Evolutionary conservation across 2,329 filamentous ascomycete species (phyloP).

Genomic region (Microcyclospora pomicola): DNA sequence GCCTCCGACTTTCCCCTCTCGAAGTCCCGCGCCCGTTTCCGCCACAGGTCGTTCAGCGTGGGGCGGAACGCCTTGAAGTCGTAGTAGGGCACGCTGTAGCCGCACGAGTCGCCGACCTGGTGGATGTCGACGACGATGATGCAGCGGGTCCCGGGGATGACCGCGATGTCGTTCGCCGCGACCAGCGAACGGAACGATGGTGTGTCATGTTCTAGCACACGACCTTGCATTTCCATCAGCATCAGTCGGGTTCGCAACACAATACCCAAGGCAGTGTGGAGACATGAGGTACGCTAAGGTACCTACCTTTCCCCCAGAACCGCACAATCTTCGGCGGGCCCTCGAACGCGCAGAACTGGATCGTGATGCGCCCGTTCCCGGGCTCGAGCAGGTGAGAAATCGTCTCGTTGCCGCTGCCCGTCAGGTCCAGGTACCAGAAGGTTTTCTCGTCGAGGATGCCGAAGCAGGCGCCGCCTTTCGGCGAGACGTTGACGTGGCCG

Average conservation of each 20-base stretch:
- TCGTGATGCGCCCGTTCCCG: conserved; percentile 28
- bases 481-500: conserved; percentile 34
- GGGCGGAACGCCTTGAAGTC: conserved; percentile 29
- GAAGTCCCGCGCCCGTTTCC: conserved; percentile 25
- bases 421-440: conserved; percentile 34
- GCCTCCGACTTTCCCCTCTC: conserved; percentile 25
- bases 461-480: conserved; percentile 32
- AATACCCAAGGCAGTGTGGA: too few species aligned
- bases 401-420: conserved; percentile 31
- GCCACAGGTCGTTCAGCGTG: conserved; percentile 29
- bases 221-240: conserved; percentile 8
- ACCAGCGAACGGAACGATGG: conserved; percentile 23
- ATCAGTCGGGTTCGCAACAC: not conserved
- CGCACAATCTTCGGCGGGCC: conserved; percentile 30
- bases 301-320: conserved; percentile 27
- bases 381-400: conserved; percentile 29
- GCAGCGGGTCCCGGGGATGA: conserved; percentile 25
- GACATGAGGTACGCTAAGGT: not conserved
- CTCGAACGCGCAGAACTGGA: conserved; percentile 30
- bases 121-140: conserved; percentile 31
- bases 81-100: conserved; percentile 31
- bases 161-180: conserved; percentile 19
- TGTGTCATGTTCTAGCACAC: conserved; percentile 25
- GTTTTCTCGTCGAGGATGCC: conserved; percentile 26
- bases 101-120: conserved; percentile 30